Evolutionary conservation across 441 rosid species (phyloP).

Genomic region (Arabidopsis lyrata): DNA sequence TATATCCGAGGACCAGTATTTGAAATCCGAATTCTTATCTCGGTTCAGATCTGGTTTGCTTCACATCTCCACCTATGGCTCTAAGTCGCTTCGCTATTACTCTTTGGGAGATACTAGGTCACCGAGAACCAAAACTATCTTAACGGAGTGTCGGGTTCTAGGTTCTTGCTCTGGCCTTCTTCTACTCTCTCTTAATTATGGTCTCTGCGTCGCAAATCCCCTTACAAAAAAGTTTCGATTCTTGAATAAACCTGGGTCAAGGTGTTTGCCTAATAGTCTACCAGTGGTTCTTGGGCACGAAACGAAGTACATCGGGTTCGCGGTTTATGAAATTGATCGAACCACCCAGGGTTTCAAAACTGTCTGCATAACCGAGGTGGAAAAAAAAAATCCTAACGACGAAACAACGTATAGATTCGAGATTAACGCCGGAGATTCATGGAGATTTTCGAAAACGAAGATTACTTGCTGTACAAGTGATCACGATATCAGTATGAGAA

Average conservation of each 20-base stretch:
- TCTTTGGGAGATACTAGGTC: neutral
- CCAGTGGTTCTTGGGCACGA: too few relatives aligned
- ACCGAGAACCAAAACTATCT: neutral
- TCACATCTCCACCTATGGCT: neutral
- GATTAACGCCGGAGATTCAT: constrained; percentile 6
- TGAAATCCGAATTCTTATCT: constrained; percentile 12
- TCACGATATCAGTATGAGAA: neutral
- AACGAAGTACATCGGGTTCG: neutral
- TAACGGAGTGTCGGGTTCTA: neutral
- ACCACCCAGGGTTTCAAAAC: constrained; percentile 16
- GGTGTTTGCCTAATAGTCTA: neutral
- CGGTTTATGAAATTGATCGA: constrained; percentile 17
- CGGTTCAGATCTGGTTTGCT: constrained; percentile 2
- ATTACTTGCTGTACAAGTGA: constrained; percentile 14
- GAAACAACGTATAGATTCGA: neutral
- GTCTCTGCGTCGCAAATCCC: constrained; percentile 27
- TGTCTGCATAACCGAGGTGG: neutral
- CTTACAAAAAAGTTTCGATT: constrained; percentile 19
- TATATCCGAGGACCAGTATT: neutral
- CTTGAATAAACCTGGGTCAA: neutral
- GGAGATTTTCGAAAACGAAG: neutral
- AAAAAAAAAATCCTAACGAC: too few relatives aligned
- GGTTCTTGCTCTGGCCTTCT: constrained; percentile 18
- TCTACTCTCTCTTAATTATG: neutral
- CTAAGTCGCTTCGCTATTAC: neutral